Evolutionary conservation across 2,329 filamentous ascomycete genomes (phyloP).

Genomic region (Colletotrichum tabaci): DNA sequence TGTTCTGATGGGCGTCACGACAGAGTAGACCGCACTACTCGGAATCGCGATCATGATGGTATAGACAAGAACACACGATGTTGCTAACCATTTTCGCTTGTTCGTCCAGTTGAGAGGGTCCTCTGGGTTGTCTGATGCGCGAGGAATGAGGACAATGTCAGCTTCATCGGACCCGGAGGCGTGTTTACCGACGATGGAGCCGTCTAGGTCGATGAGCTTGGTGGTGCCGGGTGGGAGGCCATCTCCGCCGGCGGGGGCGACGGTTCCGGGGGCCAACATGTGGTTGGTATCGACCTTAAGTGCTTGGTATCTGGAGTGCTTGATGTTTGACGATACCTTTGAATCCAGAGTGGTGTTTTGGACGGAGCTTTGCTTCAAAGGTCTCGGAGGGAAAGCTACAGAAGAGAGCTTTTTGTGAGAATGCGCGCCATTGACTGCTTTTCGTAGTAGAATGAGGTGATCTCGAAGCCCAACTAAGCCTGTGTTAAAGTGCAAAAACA

Average conservation of each 20-base stretch:
- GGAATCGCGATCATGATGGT: conserved; percentile 53
- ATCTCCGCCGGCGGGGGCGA: background rate
- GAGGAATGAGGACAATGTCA: conserved; percentile 47
- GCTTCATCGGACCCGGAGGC: conserved; percentile 21
- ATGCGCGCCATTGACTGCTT: background rate
- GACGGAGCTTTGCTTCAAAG: too few relatives aligned
- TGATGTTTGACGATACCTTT: too few relatives aligned
- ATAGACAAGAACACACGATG: conserved; percentile 46
- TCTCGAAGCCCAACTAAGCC: too few relatives aligned
- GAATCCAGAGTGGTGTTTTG: too few relatives aligned
- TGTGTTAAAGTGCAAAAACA: too few relatives aligned
- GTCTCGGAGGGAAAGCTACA: too few relatives aligned
- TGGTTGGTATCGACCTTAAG: too few relatives aligned
- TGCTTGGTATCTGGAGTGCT: too few relatives aligned
- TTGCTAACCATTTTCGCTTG: conserved; percentile 44
- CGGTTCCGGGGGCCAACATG: background rate
- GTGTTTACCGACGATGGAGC: conserved; percentile 24
- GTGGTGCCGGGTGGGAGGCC: conserved; percentile 22
- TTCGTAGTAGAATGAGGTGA: background rate
- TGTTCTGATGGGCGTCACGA: conserved; percentile 53
- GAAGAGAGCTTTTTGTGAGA: too few relatives aligned
- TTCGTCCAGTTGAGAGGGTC: conserved; percentile 48
- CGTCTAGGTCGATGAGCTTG: conserved; percentile 31
- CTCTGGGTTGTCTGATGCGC: conserved; percentile 46
- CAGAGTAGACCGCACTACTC: conserved; percentile 56